Percentiles rank a stretch among this genome's conserved stretches.
Conservation (phyloP, 352 stramenopile species). For the Thalassiosira gravida region DNA sequence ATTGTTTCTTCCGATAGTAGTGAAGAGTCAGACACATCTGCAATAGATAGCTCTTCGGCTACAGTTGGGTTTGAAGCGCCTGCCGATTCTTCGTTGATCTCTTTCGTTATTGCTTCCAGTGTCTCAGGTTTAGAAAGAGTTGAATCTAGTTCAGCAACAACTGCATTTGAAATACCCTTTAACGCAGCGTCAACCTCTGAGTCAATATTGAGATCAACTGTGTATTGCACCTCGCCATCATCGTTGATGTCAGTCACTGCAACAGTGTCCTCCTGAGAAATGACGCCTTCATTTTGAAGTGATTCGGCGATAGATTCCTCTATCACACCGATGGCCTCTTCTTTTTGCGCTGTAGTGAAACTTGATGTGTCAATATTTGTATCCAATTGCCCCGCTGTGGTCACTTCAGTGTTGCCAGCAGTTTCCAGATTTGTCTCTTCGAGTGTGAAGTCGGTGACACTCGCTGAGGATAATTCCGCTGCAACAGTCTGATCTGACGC, state of each 20-base stretch:
- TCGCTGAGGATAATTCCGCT: slow-evolving; percentile 5
- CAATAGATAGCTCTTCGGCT: slow-evolving; percentile 8
- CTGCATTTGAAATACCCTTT: slow-evolving; percentile 1
- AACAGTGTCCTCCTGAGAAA: slow-evolving; percentile 17
- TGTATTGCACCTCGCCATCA: slow-evolving; percentile 17
- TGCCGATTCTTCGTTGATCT: slow-evolving; percentile 4
- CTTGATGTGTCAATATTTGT: slow-evolving; percentile 23
- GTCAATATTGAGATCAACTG: slow-evolving; percentile 20
- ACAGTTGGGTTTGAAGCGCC: slow-evolving; percentile 8
- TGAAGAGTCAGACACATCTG: slow-evolving; percentile 3
- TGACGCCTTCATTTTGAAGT: slow-evolving; percentile 24
- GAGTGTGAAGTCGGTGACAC: not conserved
- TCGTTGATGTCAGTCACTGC: slow-evolving; percentile 19
- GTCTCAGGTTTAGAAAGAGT: not conserved
- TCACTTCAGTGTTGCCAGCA: not conserved
- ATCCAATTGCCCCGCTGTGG: not conserved
- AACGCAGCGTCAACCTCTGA: slow-evolving; percentile 1
- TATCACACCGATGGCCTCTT: slow-evolving; percentile 15
- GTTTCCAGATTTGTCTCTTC: slow-evolving; percentile 3
- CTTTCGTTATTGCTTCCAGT: slow-evolving; percentile 5
- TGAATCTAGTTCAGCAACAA: not conserved
- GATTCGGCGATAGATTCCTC: slow-evolving; percentile 21
- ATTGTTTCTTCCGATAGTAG: slow-evolving; percentile 2
- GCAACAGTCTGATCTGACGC: slow-evolving; percentile 7
- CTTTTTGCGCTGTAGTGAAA: slow-evolving; percentile 8